These are phyloP conservation scores for Clavispora carvajalis DNA, from an alignment of 805 yeast species.

Conservation along the genomic window DNA sequence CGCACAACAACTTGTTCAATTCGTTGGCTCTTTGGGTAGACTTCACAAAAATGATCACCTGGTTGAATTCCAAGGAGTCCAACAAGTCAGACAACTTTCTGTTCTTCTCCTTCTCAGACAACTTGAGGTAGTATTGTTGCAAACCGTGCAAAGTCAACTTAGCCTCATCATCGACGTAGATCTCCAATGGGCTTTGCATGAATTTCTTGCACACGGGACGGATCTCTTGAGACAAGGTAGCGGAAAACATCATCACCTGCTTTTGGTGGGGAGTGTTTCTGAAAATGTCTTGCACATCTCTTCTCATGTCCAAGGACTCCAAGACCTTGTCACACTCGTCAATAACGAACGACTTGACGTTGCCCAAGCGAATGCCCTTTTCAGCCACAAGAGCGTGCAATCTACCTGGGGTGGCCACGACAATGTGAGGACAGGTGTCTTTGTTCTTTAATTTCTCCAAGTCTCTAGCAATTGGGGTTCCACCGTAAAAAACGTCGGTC, in stretches of 20 bases:
- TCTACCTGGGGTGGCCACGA: conserved; percentile 98
- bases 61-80: conserved; percentile 94
- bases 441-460: conserved; percentile 83
- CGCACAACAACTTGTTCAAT: conserved; percentile 80
- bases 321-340: conserved; percentile 98
- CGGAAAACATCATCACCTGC: conserved; percentile 99
- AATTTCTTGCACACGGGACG: conserved; percentile 96
- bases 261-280: conserved; percentile 96
- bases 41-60: conserved; percentile 93
- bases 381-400: conserved; percentile 90
- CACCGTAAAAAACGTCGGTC: conserved; percentile 97
- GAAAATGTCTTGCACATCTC: conserved; percentile 97
- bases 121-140: conserved; percentile 91
- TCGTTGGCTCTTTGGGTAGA: conserved; percentile 89
- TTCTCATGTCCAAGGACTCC: conserved; percentile 90
- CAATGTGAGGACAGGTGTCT: conserved; percentile 93
- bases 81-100: conserved; percentile 85
- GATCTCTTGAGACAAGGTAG: conserved; percentile 89
- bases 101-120: conserved; percentile 89
- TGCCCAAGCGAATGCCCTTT: conserved; percentile 77
- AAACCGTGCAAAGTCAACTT: conserved; percentile 96
- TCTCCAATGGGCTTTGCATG: conserved; percentile 96
- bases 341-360: conserved; percentile 89
- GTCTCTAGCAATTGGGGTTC: conserved; percentile 81
- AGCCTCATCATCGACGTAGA: conserved; percentile 95